These are phyloP conservation scores for Lachnellula arida DNA, from an alignment of 2,329 filamentous ascomycete species.

Conservation along the genomic window DNA sequence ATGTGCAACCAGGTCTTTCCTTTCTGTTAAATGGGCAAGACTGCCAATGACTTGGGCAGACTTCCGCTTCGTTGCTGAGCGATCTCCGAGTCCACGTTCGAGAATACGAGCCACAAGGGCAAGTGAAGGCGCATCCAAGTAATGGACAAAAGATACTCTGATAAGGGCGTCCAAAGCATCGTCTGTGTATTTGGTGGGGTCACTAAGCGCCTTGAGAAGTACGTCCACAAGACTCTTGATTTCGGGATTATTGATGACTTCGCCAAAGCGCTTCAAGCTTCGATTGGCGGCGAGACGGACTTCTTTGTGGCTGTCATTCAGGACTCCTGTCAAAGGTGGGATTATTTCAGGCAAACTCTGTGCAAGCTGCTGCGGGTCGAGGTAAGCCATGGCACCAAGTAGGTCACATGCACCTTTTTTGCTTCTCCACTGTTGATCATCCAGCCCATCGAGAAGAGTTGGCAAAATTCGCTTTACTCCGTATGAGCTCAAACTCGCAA, in stretches of 20 bases:
- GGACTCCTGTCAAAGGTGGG: conserved; percentile 83
- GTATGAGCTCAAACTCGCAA: conserved; percentile 87
- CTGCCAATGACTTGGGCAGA: conserved; percentile 97
- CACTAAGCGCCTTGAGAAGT: conserved; percentile 91
- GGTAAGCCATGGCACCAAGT: conserved; percentile 95
- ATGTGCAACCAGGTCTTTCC: conserved; percentile 88
- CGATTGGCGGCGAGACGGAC: conserved; percentile 88
- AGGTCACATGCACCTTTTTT: conserved; percentile 98
- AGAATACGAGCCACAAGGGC: conserved; percentile 93
- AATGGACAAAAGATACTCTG: conserved; percentile 98
- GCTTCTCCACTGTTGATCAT: conserved; percentile 95
- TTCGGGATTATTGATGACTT: conserved; percentile 97
- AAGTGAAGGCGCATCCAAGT: conserved; percentile 93
- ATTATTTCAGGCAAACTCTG: conserved; percentile 94
- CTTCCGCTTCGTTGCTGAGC: conserved; percentile 94
- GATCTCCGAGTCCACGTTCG: conserved; percentile 83
- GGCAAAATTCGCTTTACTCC: conserved; percentile 94
- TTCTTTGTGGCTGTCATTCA: conserved; percentile 98
- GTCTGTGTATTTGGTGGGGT: conserved; percentile 95
- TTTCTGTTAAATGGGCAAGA: conserved; percentile 91
- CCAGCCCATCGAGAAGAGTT: conserved; percentile 83
- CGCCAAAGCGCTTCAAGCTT: conserved; percentile 94
- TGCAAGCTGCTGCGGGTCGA: conserved; percentile 91
- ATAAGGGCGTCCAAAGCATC: conserved; percentile 90
- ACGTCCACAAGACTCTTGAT: conserved; percentile 90